Conservation (phyloP, 2,329 filamentous ascomycete species). For the Talaromyces sp. region DNA sequence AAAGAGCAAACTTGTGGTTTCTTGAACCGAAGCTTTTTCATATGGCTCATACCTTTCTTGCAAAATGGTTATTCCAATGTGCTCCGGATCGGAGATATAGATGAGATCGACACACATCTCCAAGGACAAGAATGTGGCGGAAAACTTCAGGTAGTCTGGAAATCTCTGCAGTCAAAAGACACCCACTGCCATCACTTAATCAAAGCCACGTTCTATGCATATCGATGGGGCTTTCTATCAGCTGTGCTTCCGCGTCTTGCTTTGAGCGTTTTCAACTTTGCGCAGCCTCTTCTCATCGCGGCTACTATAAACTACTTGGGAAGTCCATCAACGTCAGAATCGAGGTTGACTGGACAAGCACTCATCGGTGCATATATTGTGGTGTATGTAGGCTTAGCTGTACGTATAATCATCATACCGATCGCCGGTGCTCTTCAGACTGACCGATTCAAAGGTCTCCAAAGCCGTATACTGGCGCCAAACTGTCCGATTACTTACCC, state of each 20-base stretch:
- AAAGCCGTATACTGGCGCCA: constrained; percentile 6
- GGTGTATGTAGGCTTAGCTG: constrained; percentile 42
- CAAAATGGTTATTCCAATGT: constrained; percentile 43
- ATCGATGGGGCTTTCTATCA: constrained; percentile 32
- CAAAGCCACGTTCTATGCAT: constrained; percentile 28
- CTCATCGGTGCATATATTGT: constrained; percentile 44
- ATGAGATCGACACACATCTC: constrained; percentile 44
- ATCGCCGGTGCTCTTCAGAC: not conserved
- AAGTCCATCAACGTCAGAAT: constrained; percentile 21
- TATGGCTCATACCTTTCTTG: constrained; percentile 50
- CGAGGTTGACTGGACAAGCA: constrained; percentile 38
- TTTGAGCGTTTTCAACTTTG: constrained; percentile 35
- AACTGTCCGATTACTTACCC: constrained; percentile 27
- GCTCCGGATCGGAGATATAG: constrained; percentile 41
- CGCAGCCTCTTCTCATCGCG: constrained; percentile 38
- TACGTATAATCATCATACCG: constrained; percentile 36
- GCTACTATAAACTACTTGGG: constrained; percentile 33
- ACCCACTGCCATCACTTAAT: constrained; percentile 26
- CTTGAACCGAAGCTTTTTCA: constrained; percentile 44
- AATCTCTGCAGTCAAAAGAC: constrained; percentile 35
- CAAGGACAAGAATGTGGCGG: constrained; percentile 37
- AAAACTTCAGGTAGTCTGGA: constrained; percentile 32
- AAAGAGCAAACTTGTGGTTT: constrained; percentile 47
- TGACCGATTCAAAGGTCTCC: not conserved
- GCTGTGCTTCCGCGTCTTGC: constrained; percentile 31